A percentile compares a stretch with the other conserved stretches of the same genome.
Conservation (phyloP, 371 early-diverging fungal species). For the Mucor lusitanicus region DNA sequence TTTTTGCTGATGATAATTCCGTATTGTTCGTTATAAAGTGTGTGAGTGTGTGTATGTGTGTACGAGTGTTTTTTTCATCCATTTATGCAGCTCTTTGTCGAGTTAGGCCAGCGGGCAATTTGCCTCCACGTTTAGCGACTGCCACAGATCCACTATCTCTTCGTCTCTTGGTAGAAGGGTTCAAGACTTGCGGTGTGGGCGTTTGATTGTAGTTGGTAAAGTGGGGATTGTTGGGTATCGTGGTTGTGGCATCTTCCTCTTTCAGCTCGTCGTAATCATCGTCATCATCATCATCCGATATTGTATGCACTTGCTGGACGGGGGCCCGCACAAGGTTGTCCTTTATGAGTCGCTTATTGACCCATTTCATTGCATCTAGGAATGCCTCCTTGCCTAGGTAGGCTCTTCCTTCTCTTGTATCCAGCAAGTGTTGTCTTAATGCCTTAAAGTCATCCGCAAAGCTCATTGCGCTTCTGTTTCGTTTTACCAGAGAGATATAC, state of each 20-base stretch:
- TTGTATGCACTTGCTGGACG: neutral
- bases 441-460: conserved; percentile 1
- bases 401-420: neutral
- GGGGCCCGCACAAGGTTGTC: neutral
- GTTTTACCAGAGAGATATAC: neutral
- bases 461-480: neutral
- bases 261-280: neutral
- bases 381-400: neutral
- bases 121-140: conserved; percentile 4
- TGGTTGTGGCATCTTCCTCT: neutral
- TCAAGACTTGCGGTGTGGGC: neutral
- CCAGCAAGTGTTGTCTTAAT: neutral
- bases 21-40: too few species aligned
- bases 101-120: neutral
- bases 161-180: neutral
- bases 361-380: neutral
- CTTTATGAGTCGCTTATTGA: neutral
- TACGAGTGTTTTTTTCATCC: neutral
- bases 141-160: neutral
- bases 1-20: too few species aligned
- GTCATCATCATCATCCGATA: neutral
- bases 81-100: neutral
- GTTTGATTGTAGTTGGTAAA: neutral
- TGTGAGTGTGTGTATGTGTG: neutral
- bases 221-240: neutral